phyloP scores from a whole-genome alignment of 345 rosid species.

The Melaleuca alternifolia region DNA sequence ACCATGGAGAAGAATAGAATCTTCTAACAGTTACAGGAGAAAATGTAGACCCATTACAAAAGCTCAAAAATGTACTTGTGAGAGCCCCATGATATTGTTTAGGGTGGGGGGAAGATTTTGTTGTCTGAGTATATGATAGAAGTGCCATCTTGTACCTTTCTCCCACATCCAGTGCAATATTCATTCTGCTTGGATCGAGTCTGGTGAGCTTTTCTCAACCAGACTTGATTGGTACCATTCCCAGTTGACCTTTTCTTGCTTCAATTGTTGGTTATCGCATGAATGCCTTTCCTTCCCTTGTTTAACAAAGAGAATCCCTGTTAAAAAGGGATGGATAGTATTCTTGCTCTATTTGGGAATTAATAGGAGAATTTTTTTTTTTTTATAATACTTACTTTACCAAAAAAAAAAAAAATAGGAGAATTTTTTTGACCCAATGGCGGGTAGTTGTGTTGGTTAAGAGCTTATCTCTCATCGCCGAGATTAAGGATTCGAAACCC shows the following conservation, averaged over 20 bases:
- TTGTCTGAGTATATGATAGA: not conserved
- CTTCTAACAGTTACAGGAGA: not conserved
- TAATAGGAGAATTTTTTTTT: not conserved
- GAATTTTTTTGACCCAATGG: no score
- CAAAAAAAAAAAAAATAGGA: no score
- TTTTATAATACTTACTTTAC: no score
- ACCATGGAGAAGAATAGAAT: not conserved
- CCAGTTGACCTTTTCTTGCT: not conserved
- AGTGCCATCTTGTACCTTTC: not conserved
- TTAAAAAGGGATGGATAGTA: not conserved
- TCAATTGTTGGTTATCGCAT: not conserved
- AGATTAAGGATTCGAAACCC: no score
- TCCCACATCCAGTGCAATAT: not conserved
- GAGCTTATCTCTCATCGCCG: no score
- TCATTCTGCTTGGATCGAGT: not conserved
- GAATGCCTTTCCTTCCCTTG: not conserved
- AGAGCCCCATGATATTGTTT: not conserved
- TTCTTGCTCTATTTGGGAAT: not conserved
- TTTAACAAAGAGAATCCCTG: not conserved
- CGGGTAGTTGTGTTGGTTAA: no score
- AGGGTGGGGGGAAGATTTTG: not conserved
- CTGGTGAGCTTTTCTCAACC: not conserved
- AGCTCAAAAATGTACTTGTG: not conserved
- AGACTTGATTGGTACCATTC: not conserved
- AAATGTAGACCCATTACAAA: not conserved